Evolutionary conservation across 2,329 filamentous ascomycete genomes (phyloP).

Genomic region (Fusarium nodosum): DNA sequence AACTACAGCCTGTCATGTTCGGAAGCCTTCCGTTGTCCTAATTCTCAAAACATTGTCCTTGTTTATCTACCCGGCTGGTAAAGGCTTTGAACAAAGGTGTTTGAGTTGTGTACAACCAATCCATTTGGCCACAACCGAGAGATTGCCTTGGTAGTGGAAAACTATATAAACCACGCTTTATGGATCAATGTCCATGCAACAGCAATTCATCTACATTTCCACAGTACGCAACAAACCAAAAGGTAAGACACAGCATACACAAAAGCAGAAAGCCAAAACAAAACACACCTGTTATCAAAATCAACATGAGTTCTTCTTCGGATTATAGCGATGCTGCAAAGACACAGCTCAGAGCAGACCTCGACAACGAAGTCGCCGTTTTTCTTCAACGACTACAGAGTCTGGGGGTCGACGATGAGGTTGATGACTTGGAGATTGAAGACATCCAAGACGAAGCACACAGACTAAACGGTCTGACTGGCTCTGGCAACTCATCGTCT

Average conservation of each 20-base stretch:
- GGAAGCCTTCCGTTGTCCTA: background rate
- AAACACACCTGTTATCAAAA: background rate
- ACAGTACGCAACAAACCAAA: background rate
- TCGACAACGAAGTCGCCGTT: background rate
- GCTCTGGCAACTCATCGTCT: background rate
- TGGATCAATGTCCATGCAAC: background rate
- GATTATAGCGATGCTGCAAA: background rate
- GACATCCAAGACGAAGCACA: background rate
- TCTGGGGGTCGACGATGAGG: background rate
- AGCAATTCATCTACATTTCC: background rate
- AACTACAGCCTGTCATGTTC: fast-evolving
- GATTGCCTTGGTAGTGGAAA: too few species aligned
- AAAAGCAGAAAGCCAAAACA: background rate
- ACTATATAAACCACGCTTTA: background rate
- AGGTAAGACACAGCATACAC: background rate
- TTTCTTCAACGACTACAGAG: background rate
- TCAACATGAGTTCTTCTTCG: background rate
- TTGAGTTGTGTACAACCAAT: background rate
- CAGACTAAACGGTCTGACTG: background rate
- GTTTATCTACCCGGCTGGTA: background rate
- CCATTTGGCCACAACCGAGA: too few species aligned
- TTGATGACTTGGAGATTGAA: background rate
- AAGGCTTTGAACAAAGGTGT: background rate
- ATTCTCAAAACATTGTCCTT: background rate
- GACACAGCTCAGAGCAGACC: background rate